Percentiles rank a stretch among this genome's conserved stretches.
Conservation (phyloP, 768 basidiomycete genomes). For the Termitomyces eurrhizus region DNA sequence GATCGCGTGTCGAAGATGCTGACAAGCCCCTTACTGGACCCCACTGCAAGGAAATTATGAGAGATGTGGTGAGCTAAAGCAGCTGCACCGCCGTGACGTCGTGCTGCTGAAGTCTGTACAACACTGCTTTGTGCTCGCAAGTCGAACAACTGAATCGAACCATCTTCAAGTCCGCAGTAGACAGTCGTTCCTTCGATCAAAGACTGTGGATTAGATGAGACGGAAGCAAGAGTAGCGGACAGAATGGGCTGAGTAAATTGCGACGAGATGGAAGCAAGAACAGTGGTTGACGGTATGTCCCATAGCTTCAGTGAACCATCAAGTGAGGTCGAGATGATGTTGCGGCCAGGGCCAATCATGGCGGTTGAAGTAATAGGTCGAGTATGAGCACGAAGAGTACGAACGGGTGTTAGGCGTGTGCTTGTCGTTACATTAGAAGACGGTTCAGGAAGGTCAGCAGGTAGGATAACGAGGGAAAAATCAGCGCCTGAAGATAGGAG, state of each 20-base stretch:
- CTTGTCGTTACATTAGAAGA: conserved; percentile 19
- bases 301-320: conserved; percentile 71
- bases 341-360: conserved; percentile 64
- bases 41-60: conserved; percentile 51
- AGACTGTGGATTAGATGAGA: conserved; percentile 19
- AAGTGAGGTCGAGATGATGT: conserved; percentile 61
- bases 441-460: conserved; percentile 43
- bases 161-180: conserved; percentile 53
- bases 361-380: conserved; percentile 58
- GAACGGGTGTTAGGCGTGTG: conserved; percentile 44
- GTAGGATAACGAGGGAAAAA: conserved; percentile 61
- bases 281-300: conserved; percentile 58
- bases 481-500: conserved; percentile 68
- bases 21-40: conserved; percentile 51
- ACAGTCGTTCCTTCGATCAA: conserved; percentile 35
- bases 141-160: conserved; percentile 54
- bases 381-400: conserved; percentile 63
- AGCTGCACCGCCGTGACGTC: conserved; percentile 40
- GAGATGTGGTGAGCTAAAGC: conserved; percentile 33
- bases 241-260: conserved; percentile 34
- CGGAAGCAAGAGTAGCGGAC: conserved; percentile 39
- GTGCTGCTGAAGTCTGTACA: conserved; percentile 14
- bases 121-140: conserved; percentile 35
- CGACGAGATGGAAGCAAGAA: conserved; percentile 41
- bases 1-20: conserved; percentile 53